Conservation (phyloP, 2,329 filamentous ascomycete genomes). For the Xylariaceae sp. region DNA sequence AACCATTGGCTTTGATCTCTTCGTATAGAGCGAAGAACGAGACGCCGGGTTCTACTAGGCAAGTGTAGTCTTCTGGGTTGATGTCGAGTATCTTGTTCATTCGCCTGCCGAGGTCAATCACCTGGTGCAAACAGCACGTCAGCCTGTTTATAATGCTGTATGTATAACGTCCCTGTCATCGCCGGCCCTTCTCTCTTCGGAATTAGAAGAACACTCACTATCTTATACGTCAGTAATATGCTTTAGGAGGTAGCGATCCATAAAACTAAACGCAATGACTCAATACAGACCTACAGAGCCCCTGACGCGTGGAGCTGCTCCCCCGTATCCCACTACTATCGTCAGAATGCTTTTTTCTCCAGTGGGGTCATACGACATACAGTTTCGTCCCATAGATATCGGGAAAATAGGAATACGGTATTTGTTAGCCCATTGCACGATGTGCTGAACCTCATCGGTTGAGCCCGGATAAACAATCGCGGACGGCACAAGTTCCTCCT, state of each 20-base stretch:
- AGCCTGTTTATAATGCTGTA: too few relatives aligned
- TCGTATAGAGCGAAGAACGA: constrained; percentile 51
- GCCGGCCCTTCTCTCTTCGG: too few relatives aligned
- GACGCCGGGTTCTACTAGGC: constrained; percentile 55
- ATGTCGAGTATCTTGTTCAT: constrained; percentile 54
- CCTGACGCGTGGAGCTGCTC: constrained; percentile 50
- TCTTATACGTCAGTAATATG: too few relatives aligned
- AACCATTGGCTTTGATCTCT: constrained; percentile 37
- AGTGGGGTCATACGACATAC: constrained; percentile 18
- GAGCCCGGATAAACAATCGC: constrained; percentile 37
- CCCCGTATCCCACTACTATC: constrained; percentile 47
- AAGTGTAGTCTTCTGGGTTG: constrained; percentile 47
- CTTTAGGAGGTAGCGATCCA: too few relatives aligned
- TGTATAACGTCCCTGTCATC: too few relatives aligned
- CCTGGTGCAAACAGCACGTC: constrained; percentile 8
- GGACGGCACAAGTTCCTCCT: constrained; percentile 45
- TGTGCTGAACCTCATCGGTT: constrained; percentile 32
- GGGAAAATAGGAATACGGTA: constrained; percentile 28
- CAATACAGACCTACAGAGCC: constrained; percentile 39
- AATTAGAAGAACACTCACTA: too few relatives aligned
- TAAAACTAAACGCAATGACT: too few relatives aligned
- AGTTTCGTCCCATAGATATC: constrained; percentile 30
- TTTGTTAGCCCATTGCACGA: constrained; percentile 34
- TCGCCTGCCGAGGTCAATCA: constrained; percentile 49
- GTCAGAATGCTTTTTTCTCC: constrained; percentile 1